Conservation (phyloP, 495 filamentous ascomycete species). For the Hypoxylon rickii region DNA sequence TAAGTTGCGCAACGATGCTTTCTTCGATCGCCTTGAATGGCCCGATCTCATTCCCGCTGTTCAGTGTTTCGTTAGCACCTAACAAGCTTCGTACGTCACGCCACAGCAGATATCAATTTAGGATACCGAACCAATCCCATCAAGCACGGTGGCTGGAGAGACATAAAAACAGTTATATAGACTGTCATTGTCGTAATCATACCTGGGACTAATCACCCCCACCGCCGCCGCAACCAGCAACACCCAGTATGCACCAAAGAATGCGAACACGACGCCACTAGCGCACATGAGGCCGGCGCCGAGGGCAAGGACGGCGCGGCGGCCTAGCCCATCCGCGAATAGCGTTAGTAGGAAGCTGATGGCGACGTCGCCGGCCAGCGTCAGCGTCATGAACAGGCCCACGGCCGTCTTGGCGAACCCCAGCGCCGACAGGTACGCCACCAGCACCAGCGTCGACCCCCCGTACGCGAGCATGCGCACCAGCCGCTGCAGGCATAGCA, state of each 20-base stretch:
- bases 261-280: constrained; percentile 69
- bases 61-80: too few species aligned
- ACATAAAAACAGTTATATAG: too few species aligned
- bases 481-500: constrained; percentile 74
- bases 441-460: constrained; percentile 45
- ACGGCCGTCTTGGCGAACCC: constrained; percentile 67
- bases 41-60: constrained; percentile 75
- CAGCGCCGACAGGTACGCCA: constrained; percentile 61
- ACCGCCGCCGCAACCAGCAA: constrained; percentile 75
- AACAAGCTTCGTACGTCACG: too few species aligned
- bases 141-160: too few species aligned
- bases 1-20: constrained; percentile 75
- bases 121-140: too few species aligned
- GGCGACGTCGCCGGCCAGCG: constrained; percentile 75
- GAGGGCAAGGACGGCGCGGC: constrained; percentile 65
- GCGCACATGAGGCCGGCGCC: constrained; percentile 71
- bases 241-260: constrained; percentile 72
- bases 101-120: too few species aligned
- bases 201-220: constrained; percentile 77
- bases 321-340: constrained; percentile 74
- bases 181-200: too few species aligned
- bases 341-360: constrained; percentile 78
- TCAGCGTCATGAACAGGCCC: constrained; percentile 88
- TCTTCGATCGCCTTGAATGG: constrained; percentile 88
- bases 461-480: constrained; percentile 58